Evolutionary conservation across 1,284 basidiomycete genomes (phyloP), one percentile per base, ranked within the genome.

Genomic region (Neotropicomus parvogracilis): DNA sequence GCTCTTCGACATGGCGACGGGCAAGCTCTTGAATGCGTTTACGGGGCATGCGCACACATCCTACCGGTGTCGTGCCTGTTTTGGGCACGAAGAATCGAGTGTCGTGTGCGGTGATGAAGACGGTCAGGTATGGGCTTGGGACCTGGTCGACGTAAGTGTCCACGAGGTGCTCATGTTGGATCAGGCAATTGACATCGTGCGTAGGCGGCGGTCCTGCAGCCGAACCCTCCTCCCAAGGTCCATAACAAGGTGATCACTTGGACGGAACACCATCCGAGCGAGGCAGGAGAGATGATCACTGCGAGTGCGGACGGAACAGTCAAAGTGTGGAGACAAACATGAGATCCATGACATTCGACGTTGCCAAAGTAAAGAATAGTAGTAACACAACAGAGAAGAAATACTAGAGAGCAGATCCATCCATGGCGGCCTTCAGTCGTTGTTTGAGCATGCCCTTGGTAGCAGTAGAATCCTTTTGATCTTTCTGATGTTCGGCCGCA

Each of bases 41-140:
- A 75, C 69, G 13, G 91, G 91, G 0, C 91, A 95, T 63, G 63
- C 67, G 12, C 88, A 91, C 57, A 71, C 75, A 16, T 76, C 80
- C 10, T 94, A 94, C 64, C 80, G 91, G 16, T 88, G 84, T 59
- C 84, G 85, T 17, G 83, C 88, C n/a, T 84, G 82, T 50, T 91
- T 98, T 59, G 86, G 87, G 7, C 79, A 86, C 54, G 85, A 77
- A 1, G 95, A 98, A 66, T 86, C 86, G 1, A 81, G 70, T 14
- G 83, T 98, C 4, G 64, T 97, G 3, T 85, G 81, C 35, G 95
- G 95, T 5, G 97, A 98, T 64, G 95, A 97, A 65, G 78, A 85
- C 5, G 97, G 97, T 0, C 70, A 70, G 49, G 71, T 99, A 6
- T 94, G 91, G 86, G 83, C 81, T 32, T 99, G 95, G 95, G 92